phyloP scores from a whole-genome alignment of 164 flowering plant genomes.

The Amborella trichopoda region DNA sequence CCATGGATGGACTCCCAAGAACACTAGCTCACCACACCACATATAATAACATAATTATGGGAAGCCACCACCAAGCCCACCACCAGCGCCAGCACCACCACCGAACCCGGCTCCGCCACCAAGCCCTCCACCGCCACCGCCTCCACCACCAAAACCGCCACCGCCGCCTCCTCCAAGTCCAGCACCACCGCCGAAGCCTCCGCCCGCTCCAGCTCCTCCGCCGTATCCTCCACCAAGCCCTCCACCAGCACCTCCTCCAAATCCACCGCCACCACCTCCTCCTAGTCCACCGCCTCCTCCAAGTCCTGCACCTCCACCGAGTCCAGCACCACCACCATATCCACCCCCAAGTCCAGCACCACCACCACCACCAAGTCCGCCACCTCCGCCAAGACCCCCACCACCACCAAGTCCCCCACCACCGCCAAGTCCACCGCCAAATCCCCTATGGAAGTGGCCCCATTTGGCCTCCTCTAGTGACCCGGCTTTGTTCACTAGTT shows the following conservation, averaged over 20 bases:
- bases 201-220: not conserved
- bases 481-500: not conserved
- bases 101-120: not conserved
- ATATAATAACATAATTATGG: too few species aligned
- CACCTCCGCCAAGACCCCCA: not conserved
- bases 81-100: not conserved
- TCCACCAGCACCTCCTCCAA: not conserved
- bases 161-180: not conserved
- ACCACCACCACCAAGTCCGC: not conserved
- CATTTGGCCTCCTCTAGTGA: not conserved
- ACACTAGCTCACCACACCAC: too few species aligned
- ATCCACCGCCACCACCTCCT: not conserved
- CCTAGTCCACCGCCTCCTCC: not conserved
- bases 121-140: not conserved
- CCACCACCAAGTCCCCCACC: not conserved
- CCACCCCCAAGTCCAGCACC: not conserved
- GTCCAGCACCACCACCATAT: not conserved
- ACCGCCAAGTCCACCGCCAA: not conserved
- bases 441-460: not conserved
- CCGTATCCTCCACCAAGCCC: not conserved
- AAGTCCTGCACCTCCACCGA: not conserved
- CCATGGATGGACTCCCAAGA: too few species aligned
- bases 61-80: not conserved
- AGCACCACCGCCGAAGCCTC: not conserved
- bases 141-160: not conserved